Evolutionary conservation across 257 asterid genomes (phyloP).

Genomic region (Forsythia suspensa): DNA sequence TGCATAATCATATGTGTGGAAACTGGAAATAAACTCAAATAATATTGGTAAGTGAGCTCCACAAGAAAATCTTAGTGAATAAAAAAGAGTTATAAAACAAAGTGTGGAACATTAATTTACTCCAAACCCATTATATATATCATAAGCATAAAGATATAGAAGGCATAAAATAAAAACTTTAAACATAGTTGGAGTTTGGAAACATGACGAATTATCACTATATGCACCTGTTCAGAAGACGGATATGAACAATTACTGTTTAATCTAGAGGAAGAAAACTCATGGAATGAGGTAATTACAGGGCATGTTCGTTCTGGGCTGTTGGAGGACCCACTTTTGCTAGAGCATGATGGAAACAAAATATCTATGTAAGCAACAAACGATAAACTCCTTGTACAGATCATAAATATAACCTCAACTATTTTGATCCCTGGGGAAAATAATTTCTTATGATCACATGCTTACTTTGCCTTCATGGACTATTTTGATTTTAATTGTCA

Average conservation of each 20-base stretch:
- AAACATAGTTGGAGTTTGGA: not conserved
- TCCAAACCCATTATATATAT: not conserved
- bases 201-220: not conserved
- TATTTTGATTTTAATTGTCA: conserved; percentile 9
- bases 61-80: not conserved
- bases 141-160: not conserved
- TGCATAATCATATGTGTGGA: conserved; percentile 96
- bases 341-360: not conserved
- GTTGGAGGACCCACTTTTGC: not conserved
- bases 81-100: not conserved
- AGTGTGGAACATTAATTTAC: conserved; percentile 2
- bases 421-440: not conserved
- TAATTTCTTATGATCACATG: not conserved
- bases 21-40: conserved; percentile 53
- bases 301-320: not conserved
- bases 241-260: not conserved
- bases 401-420: not conserved
- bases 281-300: not conserved
- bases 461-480: conserved; percentile 3
- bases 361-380: not conserved
- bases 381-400: not conserved
- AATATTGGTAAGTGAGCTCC: conserved; percentile 24
- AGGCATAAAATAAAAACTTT: not conserved
- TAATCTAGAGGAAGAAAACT: not conserved
- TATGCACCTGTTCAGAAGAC: not conserved